These are phyloP conservation scores for Suillus discolor DNA, from an alignment of 768 basidiomycete genomes.

Conservation along the genomic window DNA sequence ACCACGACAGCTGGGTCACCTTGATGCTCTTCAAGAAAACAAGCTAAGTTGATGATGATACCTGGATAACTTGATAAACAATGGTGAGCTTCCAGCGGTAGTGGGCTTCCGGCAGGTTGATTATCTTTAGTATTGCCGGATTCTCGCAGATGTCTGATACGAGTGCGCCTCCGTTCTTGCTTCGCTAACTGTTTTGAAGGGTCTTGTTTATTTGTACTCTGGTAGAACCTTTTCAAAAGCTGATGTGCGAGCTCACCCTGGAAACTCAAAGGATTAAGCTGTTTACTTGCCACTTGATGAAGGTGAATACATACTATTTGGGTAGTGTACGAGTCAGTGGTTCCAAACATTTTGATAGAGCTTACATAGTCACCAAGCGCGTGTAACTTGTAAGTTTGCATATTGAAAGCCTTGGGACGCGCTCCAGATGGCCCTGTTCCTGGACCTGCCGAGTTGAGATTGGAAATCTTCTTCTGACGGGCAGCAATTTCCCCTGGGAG, in stretches of 20 bases:
- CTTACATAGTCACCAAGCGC: slow-evolving; percentile 2
- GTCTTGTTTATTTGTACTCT: not conserved
- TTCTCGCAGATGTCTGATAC: not conserved
- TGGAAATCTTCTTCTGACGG: slow-evolving; percentile 5
- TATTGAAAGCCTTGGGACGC: slow-evolving; percentile 12
- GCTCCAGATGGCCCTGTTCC: not conserved
- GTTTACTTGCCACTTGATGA: not conserved
- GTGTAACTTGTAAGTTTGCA: slow-evolving; percentile 10
- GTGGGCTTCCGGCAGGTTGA: not conserved
- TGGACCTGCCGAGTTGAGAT: not conserved
- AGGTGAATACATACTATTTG: slow-evolving; percentile 27
- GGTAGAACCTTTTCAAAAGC: not conserved
- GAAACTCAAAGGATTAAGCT: not conserved
- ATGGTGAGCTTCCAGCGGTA: not conserved
- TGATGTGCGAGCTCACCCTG: not conserved
- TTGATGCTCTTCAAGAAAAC: not conserved
- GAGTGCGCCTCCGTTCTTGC: not conserved
- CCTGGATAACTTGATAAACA: not conserved
- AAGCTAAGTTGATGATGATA: not conserved
- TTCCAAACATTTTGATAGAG: slow-evolving; percentile 28
- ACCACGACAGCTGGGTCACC: not conserved
- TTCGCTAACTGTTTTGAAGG: not conserved
- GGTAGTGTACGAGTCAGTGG: slow-evolving; percentile 36
- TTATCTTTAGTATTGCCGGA: not conserved
- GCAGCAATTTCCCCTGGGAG: slow-evolving; percentile 20